phyloP scores from a whole-genome alignment of 1,284 basidiomycete genomes.

The Meira miltonrushii region DNA sequence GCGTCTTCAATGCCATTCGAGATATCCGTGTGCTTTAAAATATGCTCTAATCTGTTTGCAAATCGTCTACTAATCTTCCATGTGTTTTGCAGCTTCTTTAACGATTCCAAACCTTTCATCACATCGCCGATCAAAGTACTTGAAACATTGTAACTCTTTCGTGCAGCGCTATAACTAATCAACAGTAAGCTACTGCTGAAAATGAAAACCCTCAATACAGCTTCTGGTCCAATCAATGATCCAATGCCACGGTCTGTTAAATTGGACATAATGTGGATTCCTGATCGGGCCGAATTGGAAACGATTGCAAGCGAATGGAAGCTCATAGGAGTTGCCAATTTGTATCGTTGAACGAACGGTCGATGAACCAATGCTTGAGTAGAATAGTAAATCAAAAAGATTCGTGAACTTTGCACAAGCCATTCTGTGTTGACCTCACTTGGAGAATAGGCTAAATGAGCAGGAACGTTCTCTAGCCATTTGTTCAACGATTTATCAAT shows the following conservation, averaged over 20 bases:
- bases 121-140: constrained; percentile 33
- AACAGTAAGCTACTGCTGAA: constrained; percentile 32
- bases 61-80: constrained; percentile 34
- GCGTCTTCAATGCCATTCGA: too few species aligned
- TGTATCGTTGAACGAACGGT: constrained; percentile 42
- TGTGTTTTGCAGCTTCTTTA: constrained; percentile 26
- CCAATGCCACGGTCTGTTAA: constrained; percentile 19
- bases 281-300: constrained; percentile 42
- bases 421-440: constrained; percentile 19
- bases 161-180: constrained; percentile 36
- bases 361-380: constrained; percentile 41
- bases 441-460: constrained; percentile 35
- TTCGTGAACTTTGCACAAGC: constrained; percentile 31
- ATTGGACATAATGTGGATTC: constrained; percentile 30
- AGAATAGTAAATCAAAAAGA: constrained; percentile 40
- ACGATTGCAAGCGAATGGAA: constrained; percentile 46
- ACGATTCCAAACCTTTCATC: constrained; percentile 30
- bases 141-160: constrained; percentile 29
- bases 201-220: constrained; percentile 21
- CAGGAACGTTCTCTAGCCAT: constrained; percentile 40
- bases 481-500: constrained; percentile 43
- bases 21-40: too few species aligned
- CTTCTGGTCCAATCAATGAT: not conserved
- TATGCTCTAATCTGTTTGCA: too few species aligned
- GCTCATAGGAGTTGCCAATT: constrained; percentile 30